Evolutionary conservation across 2,329 filamentous ascomycete species (phyloP), one percentile per base, ranked within the genome.

Genomic region (Neobulgaria alba): DNA sequence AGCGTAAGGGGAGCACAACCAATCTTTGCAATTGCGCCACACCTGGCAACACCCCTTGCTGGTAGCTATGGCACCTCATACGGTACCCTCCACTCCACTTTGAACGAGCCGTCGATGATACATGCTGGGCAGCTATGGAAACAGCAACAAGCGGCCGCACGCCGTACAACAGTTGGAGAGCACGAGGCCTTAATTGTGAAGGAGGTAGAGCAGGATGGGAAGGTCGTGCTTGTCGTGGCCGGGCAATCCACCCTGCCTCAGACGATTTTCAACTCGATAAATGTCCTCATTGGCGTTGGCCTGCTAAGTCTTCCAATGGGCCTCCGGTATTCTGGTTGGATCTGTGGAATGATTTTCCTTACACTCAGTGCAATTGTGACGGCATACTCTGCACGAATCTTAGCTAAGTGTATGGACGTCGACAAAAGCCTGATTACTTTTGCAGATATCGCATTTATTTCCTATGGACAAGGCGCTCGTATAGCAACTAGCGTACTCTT

Each of bases 191-290:
- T 95, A 41, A 66, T 95, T n/a, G 81, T 95, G 39, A 90, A 88
- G 65, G 84, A 89, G 61, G 75, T 95, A 10, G 85, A 93, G 59
- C 85, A 92, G 54, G 87, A 92, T 51, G 87, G 92, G 31, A 87
- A 82, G 57, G 75, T 90, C 35, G 77, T 95, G 41, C 75, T 90
- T 52, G 75, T 90, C 2, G 80, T 95, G 2, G 83, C 94, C 47
- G 90, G 90, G 29, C 88, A 93, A 65, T 94, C 87, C n/a, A 98
- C 90, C 1, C 71, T 96, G 12, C 88, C 88, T 0, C 90, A 96
- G 66, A 96, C 90, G 5, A 75, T 95, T 47, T 94, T 96, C 70
- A 98, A 98, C 64, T 93, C 87, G 3, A 90, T 39, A 19, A 73
- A 71, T 49, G 86, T 93, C 37, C 67, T 95, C 44, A 90, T 95